Conservation (phyloP, 2,329 filamentous ascomycete genomes). For the Penicillium sp. region DNA sequence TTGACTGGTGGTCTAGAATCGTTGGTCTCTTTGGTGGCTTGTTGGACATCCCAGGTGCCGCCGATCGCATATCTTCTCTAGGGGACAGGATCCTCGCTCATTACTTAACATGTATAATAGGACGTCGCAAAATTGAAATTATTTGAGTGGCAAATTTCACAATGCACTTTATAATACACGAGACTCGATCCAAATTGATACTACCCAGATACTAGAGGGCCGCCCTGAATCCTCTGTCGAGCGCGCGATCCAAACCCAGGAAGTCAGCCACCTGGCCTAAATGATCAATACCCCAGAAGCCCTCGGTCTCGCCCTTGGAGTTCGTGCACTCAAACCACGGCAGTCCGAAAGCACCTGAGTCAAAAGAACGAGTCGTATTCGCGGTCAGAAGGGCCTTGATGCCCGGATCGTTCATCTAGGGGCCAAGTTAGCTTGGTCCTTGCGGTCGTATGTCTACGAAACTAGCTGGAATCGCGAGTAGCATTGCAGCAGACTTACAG, state of each 20-base stretch:
- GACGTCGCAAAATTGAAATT: neutral
- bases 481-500: slow-evolving; percentile 29
- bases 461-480: neutral
- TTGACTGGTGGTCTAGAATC: neutral
- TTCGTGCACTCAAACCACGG: slow-evolving; percentile 61
- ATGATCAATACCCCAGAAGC: slow-evolving; percentile 62
- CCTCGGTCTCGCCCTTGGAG: slow-evolving; percentile 52
- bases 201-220: slow-evolving; percentile 18
- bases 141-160: neutral
- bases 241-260: slow-evolving; percentile 48
- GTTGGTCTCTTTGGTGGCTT: neutral
- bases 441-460: neutral
- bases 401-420: slow-evolving; percentile 31
- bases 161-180: neutral
- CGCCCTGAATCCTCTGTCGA: slow-evolving; percentile 31
- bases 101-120: neutral
- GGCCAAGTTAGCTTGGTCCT: neutral
- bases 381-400: slow-evolving; percentile 48
- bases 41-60: neutral
- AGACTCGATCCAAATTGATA: neutral
- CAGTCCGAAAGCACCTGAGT: slow-evolving; percentile 59
- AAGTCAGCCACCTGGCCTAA: slow-evolving; percentile 55
- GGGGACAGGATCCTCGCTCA: slow-evolving; percentile 3
- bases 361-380: slow-evolving; percentile 55
- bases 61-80: neutral